These are phyloP conservation scores for Tarenaya hassleriana DNA, from an alignment of 345 rosid species.

Conservation along the genomic window DNA sequence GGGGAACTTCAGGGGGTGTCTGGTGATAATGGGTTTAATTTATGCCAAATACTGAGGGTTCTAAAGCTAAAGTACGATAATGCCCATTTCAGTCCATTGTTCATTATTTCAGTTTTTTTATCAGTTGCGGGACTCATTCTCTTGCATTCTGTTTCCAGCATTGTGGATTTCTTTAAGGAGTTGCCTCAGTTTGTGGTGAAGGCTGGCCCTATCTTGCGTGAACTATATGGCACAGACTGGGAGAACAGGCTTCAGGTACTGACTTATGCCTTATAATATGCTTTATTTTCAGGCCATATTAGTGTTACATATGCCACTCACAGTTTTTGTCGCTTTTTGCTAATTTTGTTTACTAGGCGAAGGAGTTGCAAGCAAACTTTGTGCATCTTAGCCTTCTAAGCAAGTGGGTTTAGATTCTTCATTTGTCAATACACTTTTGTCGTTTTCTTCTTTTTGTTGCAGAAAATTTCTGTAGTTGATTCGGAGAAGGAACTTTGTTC, in stretches of 20 bases:
- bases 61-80: conserved; percentile 64
- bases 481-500: conserved; percentile 11
- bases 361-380: conserved; percentile 79
- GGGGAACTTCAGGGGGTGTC: conserved; percentile 27
- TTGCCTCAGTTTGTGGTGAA: conserved; percentile 82
- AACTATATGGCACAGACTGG: conserved; percentile 73
- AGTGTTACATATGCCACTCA: conserved; percentile 8
- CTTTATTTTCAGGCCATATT: not conserved
- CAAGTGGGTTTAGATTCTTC: conserved; percentile 45
- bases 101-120: not conserved
- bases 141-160: conserved; percentile 36
- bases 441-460: conserved; percentile 7
- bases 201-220: conserved; percentile 61
- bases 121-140: not conserved
- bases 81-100: not conserved
- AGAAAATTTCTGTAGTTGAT: not conserved
- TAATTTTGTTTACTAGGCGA: conserved; percentile 46
- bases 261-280: conserved; percentile 1
- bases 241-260: conserved; percentile 84
- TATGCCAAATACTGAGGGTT: conserved; percentile 69
- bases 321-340: conserved; percentile 5
- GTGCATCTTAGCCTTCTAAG: conserved; percentile 77
- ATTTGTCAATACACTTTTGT: conserved; percentile 10
- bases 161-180: conserved; percentile 82
- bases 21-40: conserved; percentile 40